Conservation (phyloP, 345 rosid species). For the Melaleuca quinquenervia region DNA sequence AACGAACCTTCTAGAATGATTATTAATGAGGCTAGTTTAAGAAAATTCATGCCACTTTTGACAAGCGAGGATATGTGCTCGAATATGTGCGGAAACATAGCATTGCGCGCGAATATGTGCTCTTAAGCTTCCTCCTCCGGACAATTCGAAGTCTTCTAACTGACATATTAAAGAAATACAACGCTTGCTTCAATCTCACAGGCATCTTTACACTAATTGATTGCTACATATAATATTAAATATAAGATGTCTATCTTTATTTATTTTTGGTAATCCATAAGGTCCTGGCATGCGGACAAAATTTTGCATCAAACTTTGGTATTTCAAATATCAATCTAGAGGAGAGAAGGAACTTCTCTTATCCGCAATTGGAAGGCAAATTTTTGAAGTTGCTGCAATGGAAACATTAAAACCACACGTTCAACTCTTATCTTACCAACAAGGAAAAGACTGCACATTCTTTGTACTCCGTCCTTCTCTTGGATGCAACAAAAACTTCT, state of each 20-base stretch:
- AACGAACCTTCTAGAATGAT: conserved; percentile 62
- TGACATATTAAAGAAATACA: conserved; percentile 7
- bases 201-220: background rate
- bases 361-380: background rate
- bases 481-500: conserved; percentile 83
- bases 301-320: background rate
- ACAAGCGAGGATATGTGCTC: conserved; percentile 83
- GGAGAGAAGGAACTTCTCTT: background rate
- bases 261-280: background rate
- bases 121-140: conserved; percentile 63
- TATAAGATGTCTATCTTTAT: background rate
- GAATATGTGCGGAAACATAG: conserved; percentile 62
- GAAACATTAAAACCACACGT: conserved; percentile 31
- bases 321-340: background rate
- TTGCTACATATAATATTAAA: too few relatives aligned
- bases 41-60: conserved; percentile 70
- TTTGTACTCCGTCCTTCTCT: conserved; percentile 34
- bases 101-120: conserved; percentile 60
- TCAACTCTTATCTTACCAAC: conserved; percentile 81
- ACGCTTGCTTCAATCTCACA: background rate
- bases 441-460: conserved; percentile 31
- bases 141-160: conserved; percentile 69
- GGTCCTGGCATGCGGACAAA: background rate
- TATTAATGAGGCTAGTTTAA: conserved; percentile 53
- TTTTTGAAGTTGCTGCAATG: background rate